Conservation (phyloP, 1,284 basidiomycete genomes). For the Fomes fomentarius region DNA sequence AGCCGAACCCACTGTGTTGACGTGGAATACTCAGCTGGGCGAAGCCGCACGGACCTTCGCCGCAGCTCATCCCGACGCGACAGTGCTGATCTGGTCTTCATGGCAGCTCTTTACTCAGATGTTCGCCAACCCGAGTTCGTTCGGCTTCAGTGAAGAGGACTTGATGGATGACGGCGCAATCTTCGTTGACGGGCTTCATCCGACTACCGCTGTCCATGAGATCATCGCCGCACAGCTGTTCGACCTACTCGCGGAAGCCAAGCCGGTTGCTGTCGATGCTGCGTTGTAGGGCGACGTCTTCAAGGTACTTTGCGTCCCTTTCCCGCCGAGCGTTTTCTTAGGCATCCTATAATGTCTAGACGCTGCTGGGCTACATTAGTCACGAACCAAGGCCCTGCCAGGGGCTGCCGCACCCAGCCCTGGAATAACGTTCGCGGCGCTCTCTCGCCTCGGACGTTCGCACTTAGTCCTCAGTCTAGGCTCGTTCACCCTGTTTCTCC, state of each 20-base stretch:
- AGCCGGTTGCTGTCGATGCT: no score
- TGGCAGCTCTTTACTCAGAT: conserved; percentile 45
- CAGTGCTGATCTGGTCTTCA: conserved; percentile 52
- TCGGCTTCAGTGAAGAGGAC: conserved; percentile 43
- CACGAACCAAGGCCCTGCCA: no score
- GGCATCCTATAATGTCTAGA: no score
- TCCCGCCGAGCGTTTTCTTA: no score
- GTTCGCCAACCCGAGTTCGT: conserved; percentile 42
- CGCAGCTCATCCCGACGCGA: conserved; percentile 42
- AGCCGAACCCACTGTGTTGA: neutral
- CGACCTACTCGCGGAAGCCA: neutral
- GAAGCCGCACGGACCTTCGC: conserved; percentile 39
- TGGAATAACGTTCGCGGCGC: no score
- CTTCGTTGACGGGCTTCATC: conserved; percentile 15
- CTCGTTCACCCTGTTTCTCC: no score
- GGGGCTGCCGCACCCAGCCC: no score
- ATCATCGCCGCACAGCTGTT: conserved; percentile 5
- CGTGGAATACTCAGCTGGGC: conserved; percentile 49
- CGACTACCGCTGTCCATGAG: conserved; percentile 4
- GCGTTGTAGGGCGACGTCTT: no score
- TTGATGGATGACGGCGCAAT: conserved; percentile 2
- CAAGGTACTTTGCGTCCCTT: no score
- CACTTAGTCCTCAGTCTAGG: no score
- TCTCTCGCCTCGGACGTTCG: no score
- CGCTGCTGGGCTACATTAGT: no score